These are phyloP conservation scores for Globisporangium splendens DNA, from an alignment of 352 stramenopile species.

Conservation along the genomic window DNA sequence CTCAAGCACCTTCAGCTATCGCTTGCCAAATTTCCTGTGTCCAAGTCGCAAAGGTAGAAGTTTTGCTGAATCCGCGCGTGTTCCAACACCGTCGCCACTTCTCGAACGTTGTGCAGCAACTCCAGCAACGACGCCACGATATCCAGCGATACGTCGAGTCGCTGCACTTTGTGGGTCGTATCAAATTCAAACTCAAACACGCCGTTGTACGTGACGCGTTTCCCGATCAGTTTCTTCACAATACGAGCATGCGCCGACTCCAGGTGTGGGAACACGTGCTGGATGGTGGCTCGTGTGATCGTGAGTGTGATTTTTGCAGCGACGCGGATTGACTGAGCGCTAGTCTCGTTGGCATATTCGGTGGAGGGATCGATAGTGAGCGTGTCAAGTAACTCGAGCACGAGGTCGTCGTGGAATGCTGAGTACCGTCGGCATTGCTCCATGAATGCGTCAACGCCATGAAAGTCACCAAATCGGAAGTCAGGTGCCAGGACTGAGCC, in stretches of 20 bases:
- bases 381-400: constrained; percentile 14
- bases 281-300: constrained; percentile 17
- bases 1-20: neutral
- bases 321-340: neutral
- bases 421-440: constrained; percentile 38
- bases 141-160: constrained; percentile 1
- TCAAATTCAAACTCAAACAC: constrained; percentile 1
- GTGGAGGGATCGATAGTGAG: constrained; percentile 1
- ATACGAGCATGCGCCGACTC: neutral
- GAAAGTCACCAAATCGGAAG: constrained; percentile 27
- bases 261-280: constrained; percentile 16
- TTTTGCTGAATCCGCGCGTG: constrained; percentile 1
- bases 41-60: constrained; percentile 1
- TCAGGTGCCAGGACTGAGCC: constrained; percentile 29
- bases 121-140: neutral
- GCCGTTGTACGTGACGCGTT: neutral
- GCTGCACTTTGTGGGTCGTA: constrained; percentile 1
- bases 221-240: neutral
- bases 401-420: constrained; percentile 16
- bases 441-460: constrained; percentile 23
- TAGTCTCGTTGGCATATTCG: neutral
- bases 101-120: neutral
- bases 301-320: constrained; percentile 6
- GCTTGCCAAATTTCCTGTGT: neutral
- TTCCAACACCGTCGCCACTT: neutral